A percentile compares a stretch with the other conserved stretches of the same genome.
Conservation (phyloP, 495 filamentous ascomycete genomes). For the Amphirosellinia nigrospora region DNA sequence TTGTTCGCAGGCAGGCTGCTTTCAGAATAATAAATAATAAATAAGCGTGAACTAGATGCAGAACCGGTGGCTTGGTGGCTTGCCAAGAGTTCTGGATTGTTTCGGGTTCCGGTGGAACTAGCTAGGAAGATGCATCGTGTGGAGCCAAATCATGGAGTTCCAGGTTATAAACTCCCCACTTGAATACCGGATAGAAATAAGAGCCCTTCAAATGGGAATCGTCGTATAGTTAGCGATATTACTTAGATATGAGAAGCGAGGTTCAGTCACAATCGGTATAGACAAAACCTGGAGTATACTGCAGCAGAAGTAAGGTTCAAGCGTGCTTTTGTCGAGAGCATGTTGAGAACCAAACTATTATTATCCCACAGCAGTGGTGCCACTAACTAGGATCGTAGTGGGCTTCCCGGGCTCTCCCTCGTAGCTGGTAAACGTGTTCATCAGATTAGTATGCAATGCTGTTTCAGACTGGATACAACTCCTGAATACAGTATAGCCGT, state of each 20-base stretch:
- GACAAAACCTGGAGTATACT: neutral
- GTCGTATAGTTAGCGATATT: neutral
- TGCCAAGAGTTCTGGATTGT: slow-evolving; percentile 20
- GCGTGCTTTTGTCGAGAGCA: neutral
- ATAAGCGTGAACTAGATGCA: neutral
- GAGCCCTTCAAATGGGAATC: neutral
- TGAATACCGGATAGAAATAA: neutral
- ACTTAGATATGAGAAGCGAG: neutral
- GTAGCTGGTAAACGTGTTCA: slow-evolving; percentile 3
- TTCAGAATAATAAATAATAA: neutral
- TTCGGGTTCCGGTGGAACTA: slow-evolving; percentile 12
- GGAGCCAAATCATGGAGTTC: slow-evolving; percentile 5
- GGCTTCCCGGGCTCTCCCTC: slow-evolving; percentile 4
- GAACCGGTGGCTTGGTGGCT: slow-evolving; percentile 1
- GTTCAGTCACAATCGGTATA: neutral
- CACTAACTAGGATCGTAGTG: slow-evolving; percentile 3
- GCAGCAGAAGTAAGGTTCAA: neutral
- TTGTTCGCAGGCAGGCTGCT: slow-evolving; percentile 11
- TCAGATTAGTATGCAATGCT: neutral
- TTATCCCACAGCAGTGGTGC: neutral
- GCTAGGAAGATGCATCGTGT: neutral
- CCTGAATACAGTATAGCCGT: slow-evolving; percentile 6
- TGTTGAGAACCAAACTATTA: neutral
- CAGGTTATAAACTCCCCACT: neutral
- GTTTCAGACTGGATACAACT: neutral